These are phyloP conservation scores for Atractiella rhizophila DNA, from an alignment of 768 basidiomycete genomes.

Conservation along the genomic window DNA sequence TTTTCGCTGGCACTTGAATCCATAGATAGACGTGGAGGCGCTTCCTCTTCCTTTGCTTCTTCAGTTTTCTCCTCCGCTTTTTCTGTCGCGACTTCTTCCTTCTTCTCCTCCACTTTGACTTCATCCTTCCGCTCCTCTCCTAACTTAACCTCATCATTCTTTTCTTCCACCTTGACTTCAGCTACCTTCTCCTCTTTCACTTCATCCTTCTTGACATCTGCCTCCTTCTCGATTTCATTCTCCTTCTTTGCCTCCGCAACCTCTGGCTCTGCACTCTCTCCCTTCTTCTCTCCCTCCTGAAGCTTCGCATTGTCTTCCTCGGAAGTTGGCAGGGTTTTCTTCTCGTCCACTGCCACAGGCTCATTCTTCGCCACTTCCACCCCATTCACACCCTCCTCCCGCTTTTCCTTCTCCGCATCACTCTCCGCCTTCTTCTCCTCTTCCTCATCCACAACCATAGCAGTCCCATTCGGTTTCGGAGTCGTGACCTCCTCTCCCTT, in stretches of 20 bases:
- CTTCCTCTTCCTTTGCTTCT: no score
- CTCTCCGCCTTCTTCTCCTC: neutral
- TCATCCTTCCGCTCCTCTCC: no score
- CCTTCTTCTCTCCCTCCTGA: neutral
- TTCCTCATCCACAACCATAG: neutral
- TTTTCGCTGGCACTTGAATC: no score
- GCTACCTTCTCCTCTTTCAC: constrained; percentile 21
- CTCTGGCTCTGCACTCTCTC: constrained; percentile 5
- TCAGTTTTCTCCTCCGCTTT: no score
- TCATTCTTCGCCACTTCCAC: neutral
- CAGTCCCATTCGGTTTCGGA: neutral
- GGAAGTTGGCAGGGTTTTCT: neutral
- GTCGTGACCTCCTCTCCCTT: neutral
- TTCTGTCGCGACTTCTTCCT: constrained; percentile 29
- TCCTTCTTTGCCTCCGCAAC: constrained; percentile 10
- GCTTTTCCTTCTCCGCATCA: neutral
- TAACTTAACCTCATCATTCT: no score
- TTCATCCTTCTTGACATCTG: constrained; percentile 24
- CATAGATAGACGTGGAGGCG: no score
- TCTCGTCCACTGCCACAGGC: neutral
- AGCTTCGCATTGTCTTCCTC: neutral
- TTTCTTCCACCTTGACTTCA: constrained; percentile 38
- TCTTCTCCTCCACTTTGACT: constrained; percentile 34
- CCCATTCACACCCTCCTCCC: neutral
- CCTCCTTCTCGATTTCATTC: constrained; percentile 1